Conservation (phyloP, 2,329 filamentous ascomycete genomes). For the Cladosporium sp. region DNA sequence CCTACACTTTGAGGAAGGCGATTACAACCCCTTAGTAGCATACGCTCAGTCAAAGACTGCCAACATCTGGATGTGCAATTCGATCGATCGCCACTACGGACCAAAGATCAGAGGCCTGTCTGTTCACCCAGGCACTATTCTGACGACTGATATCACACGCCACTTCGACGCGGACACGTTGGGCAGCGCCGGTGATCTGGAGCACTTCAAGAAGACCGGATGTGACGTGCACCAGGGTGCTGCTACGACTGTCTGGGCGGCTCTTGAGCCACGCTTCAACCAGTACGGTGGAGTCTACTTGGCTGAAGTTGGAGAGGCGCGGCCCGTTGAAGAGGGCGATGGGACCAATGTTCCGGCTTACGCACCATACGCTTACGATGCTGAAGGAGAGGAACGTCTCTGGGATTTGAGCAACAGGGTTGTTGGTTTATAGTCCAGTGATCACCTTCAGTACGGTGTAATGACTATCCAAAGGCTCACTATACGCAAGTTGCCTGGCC, state of each 20-base stretch:
- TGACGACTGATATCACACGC: conserved; percentile 15
- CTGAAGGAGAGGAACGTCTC: conserved; percentile 44
- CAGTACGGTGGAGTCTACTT: conserved; percentile 51
- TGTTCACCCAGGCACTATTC: conserved; percentile 43
- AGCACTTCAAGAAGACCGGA: conserved; percentile 25
- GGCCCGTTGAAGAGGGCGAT: conserved; percentile 33
- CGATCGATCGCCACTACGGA: conserved; percentile 55
- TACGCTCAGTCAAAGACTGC: conserved; percentile 57
- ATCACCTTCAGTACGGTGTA: not conserved
- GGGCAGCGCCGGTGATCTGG: conserved; percentile 16
- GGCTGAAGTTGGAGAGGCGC: conserved; percentile 44
- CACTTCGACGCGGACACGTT: conserved; percentile 17
- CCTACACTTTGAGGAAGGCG: conserved; percentile 35
- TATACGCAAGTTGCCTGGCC: not conserved
- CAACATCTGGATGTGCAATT: conserved; percentile 55
- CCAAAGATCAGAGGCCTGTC: conserved; percentile 41
- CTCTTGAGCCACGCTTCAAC: conserved; percentile 36
- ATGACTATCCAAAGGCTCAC: not conserved
- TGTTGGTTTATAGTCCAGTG: conserved; percentile 23
- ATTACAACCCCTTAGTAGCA: conserved; percentile 31
- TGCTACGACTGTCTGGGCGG: conserved; percentile 53
- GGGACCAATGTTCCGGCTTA: conserved; percentile 36
- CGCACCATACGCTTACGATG: conserved; percentile 42
- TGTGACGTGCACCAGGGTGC: conserved; percentile 50
- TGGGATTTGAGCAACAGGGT: conserved; percentile 45